A percentile compares a stretch with the other conserved stretches of the same genome.
These are phyloP conservation scores for Aureobasidium leucospermi DNA, from an alignment of 2,329 filamentous ascomycete genomes.

Conservation along the genomic window DNA sequence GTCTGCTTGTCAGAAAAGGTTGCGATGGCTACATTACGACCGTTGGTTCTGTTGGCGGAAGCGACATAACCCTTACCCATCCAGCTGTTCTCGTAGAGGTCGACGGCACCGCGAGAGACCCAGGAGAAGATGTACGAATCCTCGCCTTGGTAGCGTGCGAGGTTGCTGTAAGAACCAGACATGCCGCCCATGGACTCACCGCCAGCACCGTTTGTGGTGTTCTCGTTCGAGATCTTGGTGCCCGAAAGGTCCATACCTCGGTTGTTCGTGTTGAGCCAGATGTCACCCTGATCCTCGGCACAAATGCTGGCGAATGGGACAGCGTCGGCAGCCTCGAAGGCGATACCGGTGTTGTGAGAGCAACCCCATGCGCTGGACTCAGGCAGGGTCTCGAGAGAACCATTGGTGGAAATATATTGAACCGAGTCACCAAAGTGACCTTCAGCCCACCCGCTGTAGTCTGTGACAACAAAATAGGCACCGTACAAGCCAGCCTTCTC, in stretches of 20 bases:
- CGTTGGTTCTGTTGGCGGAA: constrained; percentile 46
- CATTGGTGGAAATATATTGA: constrained; percentile 42
- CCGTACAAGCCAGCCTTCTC: constrained; percentile 50
- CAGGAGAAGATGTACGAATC: constrained; percentile 54
- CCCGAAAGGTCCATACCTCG: constrained; percentile 48
- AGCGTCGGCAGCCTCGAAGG: constrained; percentile 52
- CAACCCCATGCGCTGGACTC: constrained; percentile 54
- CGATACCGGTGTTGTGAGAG: constrained; percentile 59
- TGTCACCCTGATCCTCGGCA: constrained; percentile 55
- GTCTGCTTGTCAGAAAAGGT: constrained; percentile 53
- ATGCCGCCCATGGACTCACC: constrained; percentile 57
- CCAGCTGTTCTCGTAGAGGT: constrained; percentile 50
- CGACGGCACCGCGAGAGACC: constrained; percentile 53
- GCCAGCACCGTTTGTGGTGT: constrained; percentile 51
- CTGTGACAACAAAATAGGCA: constrained; percentile 56
- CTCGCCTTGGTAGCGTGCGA: constrained; percentile 47
- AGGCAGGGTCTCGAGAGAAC: constrained; percentile 43
- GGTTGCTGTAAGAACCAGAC: constrained; percentile 53
- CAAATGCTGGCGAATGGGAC: constrained; percentile 53
- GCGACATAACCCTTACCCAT: constrained; percentile 51
- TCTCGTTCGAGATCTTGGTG: constrained; percentile 56
- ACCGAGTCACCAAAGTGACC: constrained; percentile 55
- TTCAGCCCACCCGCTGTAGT: constrained; percentile 45
- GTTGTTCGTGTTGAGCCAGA: constrained; percentile 57
- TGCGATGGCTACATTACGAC: constrained; percentile 54